phyloP scores from a whole-genome alignment of 768 basidiomycete species.

The Lactarius vividus region DNA sequence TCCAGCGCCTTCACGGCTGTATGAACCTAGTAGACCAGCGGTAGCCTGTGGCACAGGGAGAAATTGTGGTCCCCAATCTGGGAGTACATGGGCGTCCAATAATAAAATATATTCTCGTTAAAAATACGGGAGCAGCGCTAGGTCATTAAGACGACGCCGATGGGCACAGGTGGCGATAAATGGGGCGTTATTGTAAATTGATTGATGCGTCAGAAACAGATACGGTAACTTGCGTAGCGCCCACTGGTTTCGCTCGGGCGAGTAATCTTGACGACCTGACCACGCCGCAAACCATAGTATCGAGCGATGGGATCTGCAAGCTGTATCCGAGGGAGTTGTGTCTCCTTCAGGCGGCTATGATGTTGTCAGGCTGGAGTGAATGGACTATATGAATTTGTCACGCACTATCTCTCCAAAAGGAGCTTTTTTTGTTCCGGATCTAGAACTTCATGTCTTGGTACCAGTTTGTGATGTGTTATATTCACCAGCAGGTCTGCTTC shows the following conservation, averaged over 20 bases:
- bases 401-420: slow-evolving; percentile 91
- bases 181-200: background rate
- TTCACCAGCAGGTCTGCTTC: slow-evolving; percentile 96
- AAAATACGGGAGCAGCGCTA: background rate
- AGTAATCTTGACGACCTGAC: slow-evolving; percentile 98
- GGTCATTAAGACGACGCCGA: background rate
- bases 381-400: slow-evolving; percentile 28
- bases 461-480: slow-evolving; percentile 93
- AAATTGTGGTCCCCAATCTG: slow-evolving; percentile 4
- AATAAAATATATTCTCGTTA: slow-evolving; percentile 7
- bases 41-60: background rate
- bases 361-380: slow-evolving; percentile 15
- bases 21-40: background rate
- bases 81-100: slow-evolving; percentile 1
- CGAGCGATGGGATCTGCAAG: slow-evolving; percentile 96
- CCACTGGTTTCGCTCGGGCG: slow-evolving; percentile 96
- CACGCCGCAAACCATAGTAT: slow-evolving; percentile 93
- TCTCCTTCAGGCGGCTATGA: slow-evolving; percentile 90
- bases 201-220: slow-evolving; percentile 62
- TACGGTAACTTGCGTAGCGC: slow-evolving; percentile 88
- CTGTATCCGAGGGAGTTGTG: slow-evolving; percentile 96
- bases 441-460: slow-evolving; percentile 90
- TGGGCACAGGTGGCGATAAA: slow-evolving; percentile 4
- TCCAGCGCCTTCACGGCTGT: background rate
- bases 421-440: slow-evolving; percentile 80